A percentile compares a stretch with the other conserved stretches of the same genome.
Conservation (phyloP, 257 asterid species). For the Plantago major region DNA sequence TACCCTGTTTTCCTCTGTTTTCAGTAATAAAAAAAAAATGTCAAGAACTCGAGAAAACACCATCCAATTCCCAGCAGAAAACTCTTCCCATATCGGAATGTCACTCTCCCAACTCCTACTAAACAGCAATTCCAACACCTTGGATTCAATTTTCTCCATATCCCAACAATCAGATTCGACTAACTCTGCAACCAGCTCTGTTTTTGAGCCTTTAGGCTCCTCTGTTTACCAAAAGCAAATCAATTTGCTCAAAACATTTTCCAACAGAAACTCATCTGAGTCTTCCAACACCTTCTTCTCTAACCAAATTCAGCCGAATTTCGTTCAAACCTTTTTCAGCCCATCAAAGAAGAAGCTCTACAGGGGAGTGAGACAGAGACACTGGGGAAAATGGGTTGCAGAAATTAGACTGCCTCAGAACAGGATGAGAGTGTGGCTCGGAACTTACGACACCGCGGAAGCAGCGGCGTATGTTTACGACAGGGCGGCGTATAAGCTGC, state of each 20-base stretch:
- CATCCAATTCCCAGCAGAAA: constrained; percentile 20
- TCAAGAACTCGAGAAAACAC: constrained; percentile 27
- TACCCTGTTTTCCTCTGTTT: constrained; percentile 24
- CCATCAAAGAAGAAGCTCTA: constrained; percentile 74
- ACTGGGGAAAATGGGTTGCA: constrained; percentile 99
- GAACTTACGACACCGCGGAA: constrained; percentile 89
- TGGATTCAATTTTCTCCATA: constrained; percentile 76
- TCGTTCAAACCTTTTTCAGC: constrained; percentile 28
- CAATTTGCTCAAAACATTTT: constrained; percentile 53
- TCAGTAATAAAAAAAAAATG: constrained; percentile 31
- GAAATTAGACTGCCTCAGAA: constrained; percentile 92
- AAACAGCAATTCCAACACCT: constrained; percentile 60
- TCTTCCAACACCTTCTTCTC: constrained; percentile 7
- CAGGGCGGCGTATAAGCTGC: constrained; percentile 87
- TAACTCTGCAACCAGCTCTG: constrained; percentile 15
- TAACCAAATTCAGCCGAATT: constrained; percentile 25
- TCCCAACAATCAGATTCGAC: constrained; percentile 25
- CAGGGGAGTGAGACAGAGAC: constrained; percentile 96
- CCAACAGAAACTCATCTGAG: constrained; percentile 29
- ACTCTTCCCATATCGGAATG: constrained; percentile 35
- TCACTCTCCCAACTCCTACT: constrained; percentile 62
- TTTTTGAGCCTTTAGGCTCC: constrained; percentile 52
- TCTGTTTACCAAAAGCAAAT: constrained; percentile 68
- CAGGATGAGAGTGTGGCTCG: constrained; percentile 88
- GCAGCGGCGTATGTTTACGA: constrained; percentile 97